Evolutionary conservation across 1,284 basidiomycete genomes (phyloP), one percentile per base, ranked within the genome.

Genomic region (Porogramme epimiltina): DNA sequence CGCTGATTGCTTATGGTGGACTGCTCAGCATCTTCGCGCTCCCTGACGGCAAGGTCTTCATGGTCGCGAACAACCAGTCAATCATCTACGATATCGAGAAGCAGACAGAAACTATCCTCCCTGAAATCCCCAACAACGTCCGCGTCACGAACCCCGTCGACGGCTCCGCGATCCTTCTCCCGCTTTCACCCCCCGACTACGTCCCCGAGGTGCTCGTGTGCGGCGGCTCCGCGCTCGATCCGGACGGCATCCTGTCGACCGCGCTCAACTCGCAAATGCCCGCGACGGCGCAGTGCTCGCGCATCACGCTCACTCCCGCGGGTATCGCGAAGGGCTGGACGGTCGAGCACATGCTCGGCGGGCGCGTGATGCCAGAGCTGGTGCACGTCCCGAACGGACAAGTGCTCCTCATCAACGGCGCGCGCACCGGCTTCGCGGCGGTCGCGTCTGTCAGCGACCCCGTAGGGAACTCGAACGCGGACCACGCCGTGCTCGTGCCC

Each of bases 311-410:
- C 48, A 61, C 60, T 1, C 47, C 53, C 3, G 60, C 46, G 18
- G 60, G 60, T n/a, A 59, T 61, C 46, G 42, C 45, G 19, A 52
- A 47, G 2, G 60, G 61, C 13, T 63, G 61, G 61, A 47, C 51
- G 34, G 53, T 61, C 20, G 61, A 62, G 38, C 52, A 60, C 23
- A 61, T 62, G 61, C 49, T 61, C 26, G 61, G 61, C 48, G 34
- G 18, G 13, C 59, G 77, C 16, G 70, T 74, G 28, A 78, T 81
- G 77, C 71, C 70, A 9, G 74, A 77, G 58, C 66, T 75, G 38
- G 55, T 84, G 20, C 70, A 81, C 18, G 64, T 81, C 16, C 81
- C 81, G 1, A 77, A 78, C 54, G 81, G 80, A 3, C 70, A 77
- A 58, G 60, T 80, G 16, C 60, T 81, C 23, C 73, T 82, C 49